Conservation (phyloP, 352 stramenopile species). For the Phytophthora citricola region DNA sequence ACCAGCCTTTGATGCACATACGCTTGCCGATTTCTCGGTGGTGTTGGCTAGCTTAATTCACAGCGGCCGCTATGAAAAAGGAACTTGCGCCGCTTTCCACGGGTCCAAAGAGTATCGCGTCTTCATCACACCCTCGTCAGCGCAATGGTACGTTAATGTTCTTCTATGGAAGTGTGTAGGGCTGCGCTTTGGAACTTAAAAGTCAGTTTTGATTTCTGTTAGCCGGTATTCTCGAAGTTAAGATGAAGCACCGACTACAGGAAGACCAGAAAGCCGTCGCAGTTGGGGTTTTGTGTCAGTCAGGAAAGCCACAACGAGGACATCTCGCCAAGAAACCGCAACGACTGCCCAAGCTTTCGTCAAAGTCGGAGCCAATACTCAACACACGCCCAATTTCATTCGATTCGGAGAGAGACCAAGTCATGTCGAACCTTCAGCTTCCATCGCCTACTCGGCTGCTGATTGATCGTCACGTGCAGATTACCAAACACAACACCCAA, state of each 20-base stretch:
- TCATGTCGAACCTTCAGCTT: conserved; percentile 62
- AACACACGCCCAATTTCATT: conserved; percentile 47
- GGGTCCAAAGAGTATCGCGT: conserved; percentile 21
- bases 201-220: neutral
- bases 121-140: conserved; percentile 35
- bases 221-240: conserved; percentile 72
- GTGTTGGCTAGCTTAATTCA: conserved; percentile 12
- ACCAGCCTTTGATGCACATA: conserved; percentile 20
- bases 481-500: conserved; percentile 50
- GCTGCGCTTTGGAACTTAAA: neutral
- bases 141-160: conserved; percentile 52
- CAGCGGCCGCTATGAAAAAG: conserved; percentile 28
- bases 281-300: conserved; percentile 43
- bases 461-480: conserved; percentile 59
- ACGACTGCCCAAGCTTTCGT: conserved; percentile 50
- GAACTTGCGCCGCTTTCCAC: conserved; percentile 32
- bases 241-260: conserved; percentile 71
- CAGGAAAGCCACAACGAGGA: conserved; percentile 15
- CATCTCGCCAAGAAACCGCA: conserved; percentile 51
- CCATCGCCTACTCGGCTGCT: conserved; percentile 65
- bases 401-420: conserved; percentile 47
- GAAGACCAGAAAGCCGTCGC: conserved; percentile 55
- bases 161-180: no score
- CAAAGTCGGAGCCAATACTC: conserved; percentile 21
- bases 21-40: conserved; percentile 13